A percentile compares a stretch with the other conserved stretches of the same genome.
Conservation (phyloP, 306 rosid species). For the Ceratonia siliqua region DNA sequence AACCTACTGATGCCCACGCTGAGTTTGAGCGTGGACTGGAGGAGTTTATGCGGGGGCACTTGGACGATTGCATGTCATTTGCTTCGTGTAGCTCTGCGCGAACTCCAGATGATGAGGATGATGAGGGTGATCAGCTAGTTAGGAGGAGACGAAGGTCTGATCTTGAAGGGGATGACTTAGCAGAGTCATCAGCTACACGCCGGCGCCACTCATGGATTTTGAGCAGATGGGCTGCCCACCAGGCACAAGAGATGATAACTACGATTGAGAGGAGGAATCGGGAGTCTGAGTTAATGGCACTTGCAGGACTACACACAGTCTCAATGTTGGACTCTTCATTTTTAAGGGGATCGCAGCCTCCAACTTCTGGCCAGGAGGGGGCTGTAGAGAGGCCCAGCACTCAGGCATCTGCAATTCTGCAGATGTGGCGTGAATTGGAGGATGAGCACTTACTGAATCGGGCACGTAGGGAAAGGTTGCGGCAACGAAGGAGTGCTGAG, state of each 20-base stretch:
- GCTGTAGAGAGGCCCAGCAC: constrained; percentile 90
- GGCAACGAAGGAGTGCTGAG: constrained; percentile 73
- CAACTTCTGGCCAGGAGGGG: constrained; percentile 84
- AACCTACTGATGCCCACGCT: constrained; percentile 70
- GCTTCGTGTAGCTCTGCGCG: constrained; percentile 91
- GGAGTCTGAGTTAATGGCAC: constrained; percentile 96
- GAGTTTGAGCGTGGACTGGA: constrained; percentile 87
- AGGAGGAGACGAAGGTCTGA: constrained; percentile 94
- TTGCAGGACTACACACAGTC: constrained; percentile 91
- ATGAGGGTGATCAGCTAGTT: constrained; percentile 85
- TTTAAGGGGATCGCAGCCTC: constrained; percentile 90
- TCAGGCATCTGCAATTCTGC: constrained; percentile 87
- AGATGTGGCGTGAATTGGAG: constrained; percentile 99
- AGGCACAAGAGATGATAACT: constrained; percentile 99
- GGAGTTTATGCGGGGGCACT: constrained; percentile 91
- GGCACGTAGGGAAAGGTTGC: constrained; percentile 87
- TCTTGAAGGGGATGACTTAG: constrained; percentile 92
- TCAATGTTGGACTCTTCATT: constrained; percentile 96
- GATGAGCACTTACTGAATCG: constrained; percentile 86
- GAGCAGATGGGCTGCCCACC: constrained; percentile 96
- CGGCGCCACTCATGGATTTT: constrained; percentile 85
- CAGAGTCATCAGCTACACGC: constrained; percentile 86
- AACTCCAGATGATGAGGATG: constrained; percentile 76
- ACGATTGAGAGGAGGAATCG: constrained; percentile 97
- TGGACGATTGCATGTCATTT: constrained; percentile 96